Base-by-base conservation (phyloP, 257 asterid species). In the Ocimum tenuiflorum region DNA sequence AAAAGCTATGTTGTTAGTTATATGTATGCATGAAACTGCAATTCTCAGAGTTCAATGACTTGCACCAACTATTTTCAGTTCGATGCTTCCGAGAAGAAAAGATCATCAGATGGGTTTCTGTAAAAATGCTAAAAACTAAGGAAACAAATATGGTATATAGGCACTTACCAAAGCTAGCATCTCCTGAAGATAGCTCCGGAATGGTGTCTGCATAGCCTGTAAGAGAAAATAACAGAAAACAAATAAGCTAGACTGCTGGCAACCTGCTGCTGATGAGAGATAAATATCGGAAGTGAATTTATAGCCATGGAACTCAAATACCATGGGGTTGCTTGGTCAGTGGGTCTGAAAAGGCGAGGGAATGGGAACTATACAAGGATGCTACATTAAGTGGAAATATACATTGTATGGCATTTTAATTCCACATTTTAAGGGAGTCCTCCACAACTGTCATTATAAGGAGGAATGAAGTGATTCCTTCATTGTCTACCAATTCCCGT, bases 171-270 rank as follows among this genome's bases (percentile, higher is more conserved):
- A 83, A 64, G 95, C 83, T 65, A 91, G 80, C 95, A 91, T 91
- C 11, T 89, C 95, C 78, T 87, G 95, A 60, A 91, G 94, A 81
- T 91, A 89, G 78, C 72, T 74, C 83, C 96, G 76, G 70, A 83
- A 89, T 60, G 98, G 97, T 45, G 96, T 91, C 77, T 91, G 97
- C 84, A 78, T 69, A 58, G 91, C 95, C 97, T 88, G 95, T 8
- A 17, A 62, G 27, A 68, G 60, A 65, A 61, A 23, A 64, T 14
- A 45, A 22, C 60, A 36, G 55, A 12, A 14, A 54, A 60, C 39
- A 2, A 67, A 33, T 58, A 36, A 56, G 11, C 45, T 41, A 45
- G 23, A 22, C 33, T 5, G 52, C 42, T n/a, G 31, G 43, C 12
- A 65, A 69, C 50, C 55, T 8, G 73, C 46, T 53, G 45, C 59